These are phyloP conservation scores for Aspergillus sclerotioniger DNA, from an alignment of 495 filamentous ascomycete genomes.

Conservation along the genomic window DNA sequence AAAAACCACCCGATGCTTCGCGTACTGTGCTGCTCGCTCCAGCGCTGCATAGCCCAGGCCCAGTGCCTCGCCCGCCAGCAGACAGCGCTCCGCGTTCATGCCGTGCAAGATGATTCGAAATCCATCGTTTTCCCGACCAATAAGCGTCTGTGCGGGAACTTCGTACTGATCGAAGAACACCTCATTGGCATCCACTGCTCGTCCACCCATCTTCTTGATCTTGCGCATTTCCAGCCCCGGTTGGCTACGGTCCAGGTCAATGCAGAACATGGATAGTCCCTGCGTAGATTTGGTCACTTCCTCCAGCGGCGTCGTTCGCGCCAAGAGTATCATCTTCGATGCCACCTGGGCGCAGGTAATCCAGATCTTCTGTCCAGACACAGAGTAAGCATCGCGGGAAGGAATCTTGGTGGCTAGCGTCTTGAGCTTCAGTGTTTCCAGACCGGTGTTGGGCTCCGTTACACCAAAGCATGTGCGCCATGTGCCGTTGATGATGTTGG, in stretches of 20 bases:
- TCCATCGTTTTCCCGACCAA: conserved; percentile 68
- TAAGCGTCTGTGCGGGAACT: conserved; percentile 57
- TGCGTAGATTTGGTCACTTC: conserved; percentile 64
- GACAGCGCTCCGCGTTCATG: conserved; percentile 80
- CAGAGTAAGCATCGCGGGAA: conserved; percentile 52
- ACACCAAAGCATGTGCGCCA: conserved; percentile 74
- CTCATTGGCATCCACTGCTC: conserved; percentile 79
- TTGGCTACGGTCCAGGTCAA: conserved; percentile 60
- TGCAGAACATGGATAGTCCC: conserved; percentile 73
- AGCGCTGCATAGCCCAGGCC: conserved; percentile 75
- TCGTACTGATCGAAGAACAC: conserved; percentile 77
- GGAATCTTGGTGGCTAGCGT: conserved; percentile 54
- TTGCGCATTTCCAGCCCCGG: conserved; percentile 60
- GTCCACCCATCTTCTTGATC: conserved; percentile 80
- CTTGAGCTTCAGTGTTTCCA: conserved; percentile 68
- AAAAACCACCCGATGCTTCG: conserved; percentile 67
- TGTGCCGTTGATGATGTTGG: conserved; percentile 65
- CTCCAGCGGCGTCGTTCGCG: conserved; percentile 67
- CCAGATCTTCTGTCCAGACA: conserved; percentile 81
- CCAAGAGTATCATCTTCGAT: conserved; percentile 73
- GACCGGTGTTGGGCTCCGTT: conserved; percentile 63
- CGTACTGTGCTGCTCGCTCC: conserved; percentile 62
- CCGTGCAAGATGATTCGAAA: conserved; percentile 79
- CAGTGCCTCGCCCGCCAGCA: conserved; percentile 74
- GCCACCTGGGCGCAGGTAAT: conserved; percentile 78